A percentile compares a stretch with the other conserved stretches of the same genome.
Evolutionary conservation across 225 moss, liverwort and hornwort genomes (phyloP).

Genomic region (Marchantia polymorpha): DNA sequence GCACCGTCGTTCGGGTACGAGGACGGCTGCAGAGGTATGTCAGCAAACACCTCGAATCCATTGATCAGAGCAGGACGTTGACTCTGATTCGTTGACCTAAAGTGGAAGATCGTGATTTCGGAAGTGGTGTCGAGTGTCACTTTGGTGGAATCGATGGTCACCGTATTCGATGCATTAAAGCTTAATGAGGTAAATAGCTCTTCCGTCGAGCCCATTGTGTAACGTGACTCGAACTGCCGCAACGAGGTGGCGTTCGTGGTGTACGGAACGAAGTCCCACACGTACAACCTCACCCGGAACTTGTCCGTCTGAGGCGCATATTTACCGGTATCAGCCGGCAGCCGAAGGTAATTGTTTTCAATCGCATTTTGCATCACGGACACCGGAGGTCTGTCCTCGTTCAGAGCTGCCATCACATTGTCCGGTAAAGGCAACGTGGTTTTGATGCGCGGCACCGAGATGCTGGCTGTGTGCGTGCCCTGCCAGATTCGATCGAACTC

Average conservation of each 20-base stretch:
- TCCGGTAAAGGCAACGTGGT: neutral
- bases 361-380: slow-evolving; percentile 47
- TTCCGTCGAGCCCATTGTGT: too few species aligned
- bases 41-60: neutral
- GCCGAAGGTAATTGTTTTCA: neutral
- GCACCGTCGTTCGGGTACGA: neutral
- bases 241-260: neutral
- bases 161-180: neutral
- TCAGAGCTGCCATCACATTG: neutral
- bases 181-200: neutral
- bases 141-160: neutral
- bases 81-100: neutral
- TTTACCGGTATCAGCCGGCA: neutral
- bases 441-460: neutral
- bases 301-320: neutral
- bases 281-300: neutral
- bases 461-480: neutral
- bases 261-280: neutral
- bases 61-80: neutral
- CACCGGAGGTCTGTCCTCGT: slow-evolving; percentile 23
- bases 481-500: slow-evolving; percentile 54
- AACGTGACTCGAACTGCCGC: neutral
- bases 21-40: neutral
- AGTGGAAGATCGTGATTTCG: neutral
- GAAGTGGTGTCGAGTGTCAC: neutral